Evolutionary conservation across 495 filamentous ascomycete genomes (phyloP).

Genomic region (Xylona heveae): DNA sequence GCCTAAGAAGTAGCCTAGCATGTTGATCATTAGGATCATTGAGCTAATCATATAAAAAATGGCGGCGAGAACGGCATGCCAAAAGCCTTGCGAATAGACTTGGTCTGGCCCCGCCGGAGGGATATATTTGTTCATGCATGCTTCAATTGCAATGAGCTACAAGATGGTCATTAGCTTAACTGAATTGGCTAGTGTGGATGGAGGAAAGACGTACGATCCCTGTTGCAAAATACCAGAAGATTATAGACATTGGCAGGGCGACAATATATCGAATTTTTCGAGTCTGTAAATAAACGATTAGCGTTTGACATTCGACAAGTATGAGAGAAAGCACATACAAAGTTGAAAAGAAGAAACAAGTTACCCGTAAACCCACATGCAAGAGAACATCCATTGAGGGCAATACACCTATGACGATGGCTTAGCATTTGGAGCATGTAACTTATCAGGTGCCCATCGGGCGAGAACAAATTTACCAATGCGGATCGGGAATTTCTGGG

Average conservation of each 20-base stretch:
- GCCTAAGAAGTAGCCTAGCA: constrained; percentile 56
- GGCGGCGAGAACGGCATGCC: constrained; percentile 54
- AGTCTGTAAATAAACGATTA: too few relatives aligned
- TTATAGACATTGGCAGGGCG: constrained; percentile 44
- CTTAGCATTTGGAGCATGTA: constrained; percentile 9
- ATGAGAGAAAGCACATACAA: too few relatives aligned
- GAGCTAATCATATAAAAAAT: constrained; percentile 41
- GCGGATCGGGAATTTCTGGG: constrained; percentile 26
- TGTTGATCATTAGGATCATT: constrained; percentile 48
- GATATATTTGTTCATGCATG: constrained; percentile 35
- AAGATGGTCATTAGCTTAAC: not conserved
- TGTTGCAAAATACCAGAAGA: constrained; percentile 45
- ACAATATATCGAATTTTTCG: constrained; percentile 56
- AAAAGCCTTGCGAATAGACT: constrained; percentile 53
- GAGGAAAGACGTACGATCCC: constrained; percentile 29
- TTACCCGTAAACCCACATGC: constrained; percentile 47
- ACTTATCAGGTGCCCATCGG: not conserved
- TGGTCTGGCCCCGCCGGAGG: constrained; percentile 34
- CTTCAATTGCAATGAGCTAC: constrained; percentile 37
- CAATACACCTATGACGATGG: constrained; percentile 15
- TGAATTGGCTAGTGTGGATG: not conserved
- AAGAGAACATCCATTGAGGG: constrained; percentile 44
- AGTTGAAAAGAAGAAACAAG: constrained; percentile 58
- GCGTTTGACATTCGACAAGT: too few relatives aligned
- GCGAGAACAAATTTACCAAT: constrained; percentile 20